A percentile compares a stretch with the other conserved stretches of the same genome.
phyloP scores from a whole-genome alignment of 1,284 basidiomycete genomes.

The Earliella scabrosa region DNA sequence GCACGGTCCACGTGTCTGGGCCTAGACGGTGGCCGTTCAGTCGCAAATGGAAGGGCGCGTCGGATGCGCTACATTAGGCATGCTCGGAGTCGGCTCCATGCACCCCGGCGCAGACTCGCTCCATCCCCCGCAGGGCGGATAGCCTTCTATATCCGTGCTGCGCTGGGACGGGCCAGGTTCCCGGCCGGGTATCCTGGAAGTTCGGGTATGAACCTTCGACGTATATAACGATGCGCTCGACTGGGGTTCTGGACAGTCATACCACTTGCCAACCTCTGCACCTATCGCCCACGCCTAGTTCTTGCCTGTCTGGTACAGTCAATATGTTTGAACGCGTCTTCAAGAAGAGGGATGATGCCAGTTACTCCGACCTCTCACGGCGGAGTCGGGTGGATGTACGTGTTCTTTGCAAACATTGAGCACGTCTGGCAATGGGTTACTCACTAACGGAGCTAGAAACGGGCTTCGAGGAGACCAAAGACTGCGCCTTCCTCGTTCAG shows the following conservation, averaged over 20 bases:
- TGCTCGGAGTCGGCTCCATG: not conserved
- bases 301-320: slow-evolving; percentile 6
- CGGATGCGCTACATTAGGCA: not conserved
- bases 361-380: not conserved
- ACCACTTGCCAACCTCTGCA: not conserved
- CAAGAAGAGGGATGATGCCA: slow-evolving; percentile 12
- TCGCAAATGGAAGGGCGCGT: too few species aligned
- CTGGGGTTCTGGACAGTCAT: too few species aligned
- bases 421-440: not conserved
- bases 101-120: not conserved
- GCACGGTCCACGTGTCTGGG: too few species aligned
- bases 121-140: slow-evolving; percentile 9
- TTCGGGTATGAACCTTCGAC: not conserved
- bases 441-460: not conserved
- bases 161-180: not conserved
- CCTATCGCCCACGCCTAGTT: not conserved
- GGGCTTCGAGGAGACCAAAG: not conserved
- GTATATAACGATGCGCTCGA: slow-evolving; percentile 5
- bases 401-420: not conserved
- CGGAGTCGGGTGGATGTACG: slow-evolving; percentile 15
- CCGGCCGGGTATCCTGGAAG: not conserved
- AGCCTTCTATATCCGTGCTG: slow-evolving; percentile 15
- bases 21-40: too few species aligned
- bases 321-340: slow-evolving; percentile 17
- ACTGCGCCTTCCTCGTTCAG: not conserved